phyloP scores from a whole-genome alignment of 2,329 filamentous ascomycete genomes.

The Amesomyces nigricolor region DNA sequence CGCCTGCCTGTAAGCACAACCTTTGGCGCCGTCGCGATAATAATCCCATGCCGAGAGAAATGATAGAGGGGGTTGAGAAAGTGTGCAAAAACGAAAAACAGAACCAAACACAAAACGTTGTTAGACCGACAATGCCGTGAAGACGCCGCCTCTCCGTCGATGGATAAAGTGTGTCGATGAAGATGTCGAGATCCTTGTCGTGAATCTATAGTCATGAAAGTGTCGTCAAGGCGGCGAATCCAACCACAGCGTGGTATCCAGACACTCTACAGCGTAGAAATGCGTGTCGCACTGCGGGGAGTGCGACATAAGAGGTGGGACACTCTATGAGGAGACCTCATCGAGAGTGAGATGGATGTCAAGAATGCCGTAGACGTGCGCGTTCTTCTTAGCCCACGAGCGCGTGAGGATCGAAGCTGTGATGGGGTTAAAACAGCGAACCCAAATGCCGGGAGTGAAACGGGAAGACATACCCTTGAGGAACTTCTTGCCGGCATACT shows the following conservation, averaged over 20 bases:
- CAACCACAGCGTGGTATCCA: slow-evolving; percentile 27
- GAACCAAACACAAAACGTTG: slow-evolving; percentile 13
- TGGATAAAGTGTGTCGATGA: slow-evolving; percentile 14
- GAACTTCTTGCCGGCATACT: slow-evolving; percentile 99
- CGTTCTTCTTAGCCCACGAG: slow-evolving; percentile 86
- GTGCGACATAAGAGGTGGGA: not conserved
- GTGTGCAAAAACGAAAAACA: slow-evolving; percentile 9
- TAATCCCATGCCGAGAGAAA: slow-evolving; percentile 12
- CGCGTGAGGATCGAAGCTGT: slow-evolving; percentile 85
- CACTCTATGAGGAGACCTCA: slow-evolving; percentile 34
- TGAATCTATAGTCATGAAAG: slow-evolving; percentile 21
- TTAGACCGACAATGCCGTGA: slow-evolving; percentile 17
- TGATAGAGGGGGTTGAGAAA: slow-evolving; percentile 8
- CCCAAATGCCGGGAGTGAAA: no score
- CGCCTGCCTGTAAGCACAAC: slow-evolving; percentile 15
- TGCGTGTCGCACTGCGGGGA: not conserved
- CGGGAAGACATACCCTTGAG: slow-evolving; percentile 69
- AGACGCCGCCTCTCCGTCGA: slow-evolving; percentile 10
- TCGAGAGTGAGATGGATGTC: slow-evolving; percentile 47
- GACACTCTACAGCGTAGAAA: slow-evolving; percentile 19
- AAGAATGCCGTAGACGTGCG: slow-evolving; percentile 48
- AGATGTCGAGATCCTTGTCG: slow-evolving; percentile 16
- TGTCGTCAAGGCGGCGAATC: slow-evolving; percentile 24
- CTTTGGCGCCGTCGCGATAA: slow-evolving; percentile 21
- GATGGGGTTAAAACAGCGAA: not conserved